A percentile compares a stretch with the other conserved stretches of the same genome.
These are phyloP conservation scores for Porogramme epimiltina DNA, from an alignment of 1,284 basidiomycete species.

Conservation along the genomic window DNA sequence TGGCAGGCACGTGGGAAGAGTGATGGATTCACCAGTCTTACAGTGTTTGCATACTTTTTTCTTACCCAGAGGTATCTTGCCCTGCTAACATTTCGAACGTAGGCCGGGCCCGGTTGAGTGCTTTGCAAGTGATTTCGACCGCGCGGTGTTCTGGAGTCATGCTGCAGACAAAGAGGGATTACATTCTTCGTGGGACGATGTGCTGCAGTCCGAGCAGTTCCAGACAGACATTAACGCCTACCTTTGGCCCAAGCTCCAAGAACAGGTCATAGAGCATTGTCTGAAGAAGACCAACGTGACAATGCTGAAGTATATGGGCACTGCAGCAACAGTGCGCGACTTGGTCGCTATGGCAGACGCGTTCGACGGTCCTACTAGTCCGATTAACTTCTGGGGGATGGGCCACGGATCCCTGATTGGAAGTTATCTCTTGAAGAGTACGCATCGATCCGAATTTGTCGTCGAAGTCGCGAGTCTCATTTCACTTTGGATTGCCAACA, in stretches of 20 bases:
- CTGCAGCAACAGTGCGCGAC: slow-evolving; percentile 13
- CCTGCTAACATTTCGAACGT: too few relatives aligned
- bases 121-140: slow-evolving; percentile 3
- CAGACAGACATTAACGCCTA: not conserved
- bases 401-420: slow-evolving; percentile 11
- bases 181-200: not conserved
- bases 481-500: not conserved
- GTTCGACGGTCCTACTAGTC: slow-evolving; percentile 13
- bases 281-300: not conserved
- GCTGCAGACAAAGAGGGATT: not conserved
- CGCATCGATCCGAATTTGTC: too few relatives aligned
- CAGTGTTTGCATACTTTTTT: too few relatives aligned
- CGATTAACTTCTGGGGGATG: slow-evolving; percentile 16
- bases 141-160: not conserved
- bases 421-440: slow-evolving; percentile 14
- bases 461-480: too few relatives aligned
- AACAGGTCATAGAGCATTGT: slow-evolving; percentile 3
- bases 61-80: too few relatives aligned
- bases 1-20: slow-evolving; percentile 6
- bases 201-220: not conserved
- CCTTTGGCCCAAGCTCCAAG: slow-evolving; percentile 3
- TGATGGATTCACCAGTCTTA: not conserved
- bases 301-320: slow-evolving; percentile 14
- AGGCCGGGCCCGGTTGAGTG: slow-evolving; percentile 7
- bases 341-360: slow-evolving; percentile 14